phyloP scores from a whole-genome alignment of 306 rosid genomes.

The Sesbania bispinosa region DNA sequence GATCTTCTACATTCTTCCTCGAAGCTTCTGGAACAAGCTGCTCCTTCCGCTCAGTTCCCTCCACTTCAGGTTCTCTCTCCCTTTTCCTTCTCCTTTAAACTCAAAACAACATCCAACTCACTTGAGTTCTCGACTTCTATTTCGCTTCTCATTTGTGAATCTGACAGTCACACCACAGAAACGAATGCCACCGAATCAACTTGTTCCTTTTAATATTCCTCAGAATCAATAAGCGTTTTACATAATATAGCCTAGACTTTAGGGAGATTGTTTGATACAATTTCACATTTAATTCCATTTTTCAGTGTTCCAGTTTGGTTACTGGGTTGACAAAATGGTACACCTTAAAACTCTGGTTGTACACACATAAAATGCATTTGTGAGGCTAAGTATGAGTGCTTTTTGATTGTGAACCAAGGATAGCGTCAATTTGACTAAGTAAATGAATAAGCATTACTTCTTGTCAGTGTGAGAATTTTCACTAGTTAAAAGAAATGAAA shows the following conservation, averaged over 20 bases:
- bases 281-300: neutral
- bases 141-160: neutral
- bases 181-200: neutral
- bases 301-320: neutral
- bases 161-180: neutral
- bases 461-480: neutral
- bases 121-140: neutral
- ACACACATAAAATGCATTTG: neutral
- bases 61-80: conserved; percentile 70
- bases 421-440: conserved; percentile 2
- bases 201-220: neutral
- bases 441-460: conserved; percentile 4
- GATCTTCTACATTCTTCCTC: conserved; percentile 92
- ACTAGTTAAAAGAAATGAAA: neutral
- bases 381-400: neutral
- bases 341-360: neutral
- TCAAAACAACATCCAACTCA: neutral
- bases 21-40: conserved; percentile 98
- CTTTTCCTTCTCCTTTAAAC: conserved; percentile 7
- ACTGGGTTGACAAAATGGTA: neutral
- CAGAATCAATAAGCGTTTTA: neutral
- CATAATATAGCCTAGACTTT: neutral
- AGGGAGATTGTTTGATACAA: no score
- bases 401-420: conserved; percentile 6
- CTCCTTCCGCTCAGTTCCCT: conserved; percentile 96